These are phyloP conservation scores for Knoxdaviesia capensis DNA, from an alignment of 2,329 filamentous ascomycete genomes.

Conservation along the genomic window DNA sequence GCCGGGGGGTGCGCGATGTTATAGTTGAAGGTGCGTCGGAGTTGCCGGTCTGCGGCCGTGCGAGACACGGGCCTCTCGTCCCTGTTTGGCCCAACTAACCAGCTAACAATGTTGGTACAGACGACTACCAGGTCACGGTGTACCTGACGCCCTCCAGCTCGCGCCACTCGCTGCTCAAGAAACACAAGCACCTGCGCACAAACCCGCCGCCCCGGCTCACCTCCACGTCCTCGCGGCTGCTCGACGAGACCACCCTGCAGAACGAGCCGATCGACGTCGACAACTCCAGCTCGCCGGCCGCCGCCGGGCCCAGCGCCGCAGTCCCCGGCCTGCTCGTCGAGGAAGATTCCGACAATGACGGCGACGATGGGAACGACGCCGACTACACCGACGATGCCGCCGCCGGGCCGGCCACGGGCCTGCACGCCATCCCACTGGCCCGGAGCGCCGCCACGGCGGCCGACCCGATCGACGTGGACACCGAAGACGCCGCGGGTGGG, in stretches of 20 bases:
- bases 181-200: slow-evolving; percentile 59
- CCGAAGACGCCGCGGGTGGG: background rate
- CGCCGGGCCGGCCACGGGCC: background rate
- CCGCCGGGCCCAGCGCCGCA: slow-evolving; percentile 8
- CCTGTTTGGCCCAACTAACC: too few species aligned
- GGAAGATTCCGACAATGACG: slow-evolving; percentile 19
- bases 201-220: slow-evolving; percentile 29
- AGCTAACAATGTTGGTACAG: slow-evolving; percentile 20
- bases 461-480: slow-evolving; percentile 2
- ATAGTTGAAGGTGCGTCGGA: too few species aligned
- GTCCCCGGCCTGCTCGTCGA: slow-evolving; percentile 23
- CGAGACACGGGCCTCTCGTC: too few species aligned
- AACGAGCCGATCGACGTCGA: slow-evolving; percentile 34
- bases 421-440: too few species aligned
- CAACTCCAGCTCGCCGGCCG: slow-evolving; percentile 7
- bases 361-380: slow-evolving; percentile 8
- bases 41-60: too few species aligned
- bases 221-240: slow-evolving; percentile 43
- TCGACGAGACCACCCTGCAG: slow-evolving; percentile 24
- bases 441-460: too few species aligned
- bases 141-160: slow-evolving; percentile 77
- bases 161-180: slow-evolving; percentile 69
- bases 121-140: slow-evolving; percentile 89
- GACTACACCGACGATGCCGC: slow-evolving; percentile 9
- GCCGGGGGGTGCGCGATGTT: too few species aligned